Percentiles rank a stretch among this genome's conserved stretches.
phyloP scores from a whole-genome alignment of 2,329 filamentous ascomycete genomes.

The Torrubiellomyces zombiae region DNA sequence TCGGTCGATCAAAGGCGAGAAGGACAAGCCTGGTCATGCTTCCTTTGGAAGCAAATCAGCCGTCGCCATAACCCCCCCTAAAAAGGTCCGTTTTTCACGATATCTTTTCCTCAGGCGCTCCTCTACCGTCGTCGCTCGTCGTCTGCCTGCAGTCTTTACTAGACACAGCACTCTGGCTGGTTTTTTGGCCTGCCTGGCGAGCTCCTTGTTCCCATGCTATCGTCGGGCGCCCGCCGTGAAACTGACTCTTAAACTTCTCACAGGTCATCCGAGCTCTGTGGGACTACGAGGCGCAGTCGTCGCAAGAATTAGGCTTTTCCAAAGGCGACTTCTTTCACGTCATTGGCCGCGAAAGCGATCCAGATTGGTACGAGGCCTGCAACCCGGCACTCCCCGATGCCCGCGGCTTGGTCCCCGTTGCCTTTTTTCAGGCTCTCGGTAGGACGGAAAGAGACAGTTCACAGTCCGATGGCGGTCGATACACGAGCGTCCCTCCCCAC shows the following conservation, averaged over 20 bases:
- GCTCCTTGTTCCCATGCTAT: too few species aligned
- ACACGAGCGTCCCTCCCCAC: slow-evolving; percentile 47
- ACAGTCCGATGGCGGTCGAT: slow-evolving; percentile 41
- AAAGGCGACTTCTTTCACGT: slow-evolving; percentile 98
- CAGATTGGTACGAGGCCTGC: slow-evolving; percentile 96
- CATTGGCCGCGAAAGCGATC: slow-evolving; percentile 84
- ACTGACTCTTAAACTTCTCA: too few species aligned
- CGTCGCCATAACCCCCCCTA: slow-evolving; percentile 76
- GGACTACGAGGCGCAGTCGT: slow-evolving; percentile 66
- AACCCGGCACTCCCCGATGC: slow-evolving; percentile 80
- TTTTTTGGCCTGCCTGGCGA: too few species aligned
- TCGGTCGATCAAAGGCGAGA: slow-evolving; percentile 81
- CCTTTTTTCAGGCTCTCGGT: slow-evolving; percentile 82
- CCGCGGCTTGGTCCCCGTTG: slow-evolving; percentile 80
- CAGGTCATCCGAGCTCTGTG: slow-evolving; percentile 96
- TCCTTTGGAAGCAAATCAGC: slow-evolving; percentile 73
- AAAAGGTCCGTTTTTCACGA: slow-evolving; percentile 50
- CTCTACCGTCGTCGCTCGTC: slow-evolving; percentile 1
- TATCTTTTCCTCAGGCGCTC: slow-evolving; percentile 2
- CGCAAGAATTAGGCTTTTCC: slow-evolving; percentile 75
- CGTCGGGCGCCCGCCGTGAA: too few species aligned
- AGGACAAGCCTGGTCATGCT: slow-evolving; percentile 51
- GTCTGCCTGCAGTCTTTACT: background rate
- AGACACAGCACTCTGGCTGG: too few species aligned
- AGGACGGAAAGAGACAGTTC: slow-evolving; percentile 84